Conservation (phyloP, 176 grass and related monocot genomes). For the Raddia distichophylla region DNA sequence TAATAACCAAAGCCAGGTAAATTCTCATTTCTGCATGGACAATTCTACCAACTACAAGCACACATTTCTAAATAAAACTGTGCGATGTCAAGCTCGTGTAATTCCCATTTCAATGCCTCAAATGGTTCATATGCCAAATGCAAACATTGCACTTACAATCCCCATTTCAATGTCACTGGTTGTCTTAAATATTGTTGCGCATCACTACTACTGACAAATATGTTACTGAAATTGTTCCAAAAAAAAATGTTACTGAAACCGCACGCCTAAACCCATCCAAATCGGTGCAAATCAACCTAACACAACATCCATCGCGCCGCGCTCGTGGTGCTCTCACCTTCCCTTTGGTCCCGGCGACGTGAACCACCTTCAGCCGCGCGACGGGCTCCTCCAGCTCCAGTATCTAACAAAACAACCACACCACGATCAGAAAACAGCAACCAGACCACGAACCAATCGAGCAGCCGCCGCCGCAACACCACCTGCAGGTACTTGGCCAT, state of each 20-base stretch:
- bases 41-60: background rate
- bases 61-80: conserved; percentile 19
- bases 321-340: conserved; percentile 49
- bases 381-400: conserved; percentile 79
- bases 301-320: background rate
- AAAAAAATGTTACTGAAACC: conserved; percentile 16
- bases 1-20: background rate
- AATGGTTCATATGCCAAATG: background rate
- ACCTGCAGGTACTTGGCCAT: conserved; percentile 91
- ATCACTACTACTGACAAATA: background rate
- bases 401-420: conserved; percentile 51
- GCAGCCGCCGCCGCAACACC: background rate
- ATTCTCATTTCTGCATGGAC: background rate
- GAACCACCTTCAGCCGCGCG: conserved; percentile 70
- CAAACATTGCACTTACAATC: background rate
- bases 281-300: conserved; percentile 1
- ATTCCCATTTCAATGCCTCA: background rate
- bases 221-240: background rate
- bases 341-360: conserved; percentile 93
- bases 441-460: background rate
- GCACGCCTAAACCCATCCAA: background rate
- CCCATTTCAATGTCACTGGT: background rate
- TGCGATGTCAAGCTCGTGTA: background rate
- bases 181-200: conserved; percentile 4
- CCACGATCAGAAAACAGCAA: background rate